Conservation (phyloP, 2,329 filamentous ascomycete species). For the Neurospora sp. region DNA sequence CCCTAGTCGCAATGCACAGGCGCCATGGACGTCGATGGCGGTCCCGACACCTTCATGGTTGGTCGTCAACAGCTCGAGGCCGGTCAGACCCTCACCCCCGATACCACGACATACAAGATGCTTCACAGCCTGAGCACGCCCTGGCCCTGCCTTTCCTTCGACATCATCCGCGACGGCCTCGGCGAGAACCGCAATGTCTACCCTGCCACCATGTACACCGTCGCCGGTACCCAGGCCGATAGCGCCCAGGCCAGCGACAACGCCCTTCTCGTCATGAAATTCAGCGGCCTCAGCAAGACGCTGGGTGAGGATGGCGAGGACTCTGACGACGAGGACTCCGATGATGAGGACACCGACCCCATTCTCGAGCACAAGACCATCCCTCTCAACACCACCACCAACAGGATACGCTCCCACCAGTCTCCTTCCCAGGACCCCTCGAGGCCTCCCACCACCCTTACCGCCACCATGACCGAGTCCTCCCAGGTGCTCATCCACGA, state of each 20-base stretch:
- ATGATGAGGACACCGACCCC: constrained; percentile 69
- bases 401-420: constrained; percentile 85
- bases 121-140: constrained; percentile 87
- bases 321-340: constrained; percentile 58
- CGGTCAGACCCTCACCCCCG: constrained; percentile 82
- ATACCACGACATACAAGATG: constrained; percentile 95
- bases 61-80: constrained; percentile 84
- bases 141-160: constrained; percentile 96
- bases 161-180: constrained; percentile 75
- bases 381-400: constrained; percentile 77
- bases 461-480: constrained; percentile 87
- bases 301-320: constrained; percentile 58
- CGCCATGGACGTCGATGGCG: constrained; percentile 76
- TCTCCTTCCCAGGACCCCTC: constrained; percentile 60
- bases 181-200: constrained; percentile 88
- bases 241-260: constrained; percentile 68
- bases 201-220: constrained; percentile 89
- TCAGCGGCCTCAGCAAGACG: constrained; percentile 85
- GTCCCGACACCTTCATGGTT: constrained; percentile 85
- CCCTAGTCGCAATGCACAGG: constrained; percentile 31
- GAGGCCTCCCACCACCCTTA: constrained; percentile 68
- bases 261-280: constrained; percentile 89
- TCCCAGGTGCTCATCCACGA: constrained; percentile 87
- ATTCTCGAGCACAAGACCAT: constrained; percentile 91
- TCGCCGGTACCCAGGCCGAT: constrained; percentile 90